Conservation (phyloP, 2,329 filamentous ascomycete species). For the Gaeumannomyces sp. region DNA sequence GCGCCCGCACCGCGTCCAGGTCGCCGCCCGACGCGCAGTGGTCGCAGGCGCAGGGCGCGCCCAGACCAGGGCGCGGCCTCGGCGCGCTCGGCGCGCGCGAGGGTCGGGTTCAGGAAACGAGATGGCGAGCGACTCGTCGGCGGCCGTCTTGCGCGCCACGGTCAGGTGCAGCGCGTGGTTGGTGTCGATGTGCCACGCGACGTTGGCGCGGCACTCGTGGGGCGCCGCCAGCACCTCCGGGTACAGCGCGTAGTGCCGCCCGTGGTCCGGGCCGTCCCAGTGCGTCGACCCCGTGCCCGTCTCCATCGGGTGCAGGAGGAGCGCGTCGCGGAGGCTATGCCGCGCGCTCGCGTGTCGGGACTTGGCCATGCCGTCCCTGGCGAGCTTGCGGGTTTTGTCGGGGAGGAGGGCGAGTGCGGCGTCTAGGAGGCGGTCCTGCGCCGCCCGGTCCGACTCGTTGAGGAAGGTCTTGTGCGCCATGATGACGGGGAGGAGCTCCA, state of each 20-base stretch:
- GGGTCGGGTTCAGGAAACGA: conserved; percentile 31
- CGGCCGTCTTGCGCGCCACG: conserved; percentile 25
- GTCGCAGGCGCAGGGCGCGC: conserved; percentile 30
- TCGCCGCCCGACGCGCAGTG: conserved; percentile 23
- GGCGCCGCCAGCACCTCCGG: conserved; percentile 30
- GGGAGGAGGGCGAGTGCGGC: conserved; percentile 20
- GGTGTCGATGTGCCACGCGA: conserved; percentile 27
- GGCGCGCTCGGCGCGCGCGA: conserved; percentile 21
- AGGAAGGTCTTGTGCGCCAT: conserved; percentile 17
- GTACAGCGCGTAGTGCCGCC: conserved; percentile 22
- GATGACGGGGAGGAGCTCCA: conserved; percentile 19
- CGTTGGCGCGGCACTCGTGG: conserved; percentile 37
- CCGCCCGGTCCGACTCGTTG: conserved; percentile 18
- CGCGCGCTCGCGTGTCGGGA: conserved; percentile 9
- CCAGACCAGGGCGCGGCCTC: conserved; percentile 24
- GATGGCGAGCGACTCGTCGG: conserved; percentile 33
- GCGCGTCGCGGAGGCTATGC: conserved; percentile 17
- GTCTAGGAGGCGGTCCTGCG: conserved; percentile 17
- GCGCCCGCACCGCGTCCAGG: conserved; percentile 12
- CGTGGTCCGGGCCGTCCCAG: conserved; percentile 6
- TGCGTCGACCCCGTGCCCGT: conserved; percentile 17
- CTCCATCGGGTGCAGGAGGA: conserved; percentile 20
- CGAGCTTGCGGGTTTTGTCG: conserved; percentile 15
- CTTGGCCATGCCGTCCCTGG: conserved; percentile 15
- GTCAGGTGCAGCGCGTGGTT: conserved; percentile 26